Percentiles rank a stretch among this genome's conserved stretches.
Conservation (phyloP, 441 rosid species). For the Omphalea diandra region DNA sequence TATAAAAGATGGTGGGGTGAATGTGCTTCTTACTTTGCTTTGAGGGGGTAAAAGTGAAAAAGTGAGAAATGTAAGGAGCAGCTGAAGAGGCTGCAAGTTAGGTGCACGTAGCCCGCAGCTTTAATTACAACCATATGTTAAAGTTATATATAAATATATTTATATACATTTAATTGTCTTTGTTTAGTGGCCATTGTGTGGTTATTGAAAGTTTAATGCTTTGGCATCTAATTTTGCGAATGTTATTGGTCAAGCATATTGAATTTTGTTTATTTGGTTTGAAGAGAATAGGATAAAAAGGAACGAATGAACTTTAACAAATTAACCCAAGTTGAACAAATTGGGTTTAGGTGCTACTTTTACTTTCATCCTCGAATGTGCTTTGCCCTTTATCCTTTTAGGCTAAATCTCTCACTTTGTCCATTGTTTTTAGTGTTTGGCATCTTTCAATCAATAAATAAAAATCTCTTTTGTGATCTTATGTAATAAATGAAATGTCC, state of each 20-base stretch:
- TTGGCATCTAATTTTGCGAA: background rate
- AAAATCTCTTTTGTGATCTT: too few relatives aligned
- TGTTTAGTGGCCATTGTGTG: background rate
- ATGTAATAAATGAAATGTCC: too few relatives aligned
- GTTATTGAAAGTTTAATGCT: background rate
- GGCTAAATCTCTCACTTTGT: too few relatives aligned
- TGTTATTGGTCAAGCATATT: too few relatives aligned
- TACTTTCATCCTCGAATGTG: background rate
- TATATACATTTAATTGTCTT: conserved; percentile 10
- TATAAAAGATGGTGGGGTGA: conserved; percentile 12
- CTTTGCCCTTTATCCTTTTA: too few relatives aligned
- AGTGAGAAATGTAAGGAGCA: conserved; percentile 4
- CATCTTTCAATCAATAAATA: too few relatives aligned
- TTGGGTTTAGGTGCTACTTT: background rate
- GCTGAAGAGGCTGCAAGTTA: conserved; percentile 41
- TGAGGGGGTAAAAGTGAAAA: conserved; percentile 11
- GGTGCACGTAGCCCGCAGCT: conserved; percentile 52
- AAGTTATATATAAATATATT: conserved; percentile 11
- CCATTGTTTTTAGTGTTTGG: too few relatives aligned
- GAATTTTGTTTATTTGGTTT: background rate
- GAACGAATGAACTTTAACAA: background rate
- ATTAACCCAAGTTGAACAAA: background rate
- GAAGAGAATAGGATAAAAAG: background rate
- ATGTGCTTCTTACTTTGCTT: background rate
- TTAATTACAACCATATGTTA: background rate